phyloP scores from a whole-genome alignment of 1,139 yeast genomes.

The Debaryomycetaceae sp. region DNA sequence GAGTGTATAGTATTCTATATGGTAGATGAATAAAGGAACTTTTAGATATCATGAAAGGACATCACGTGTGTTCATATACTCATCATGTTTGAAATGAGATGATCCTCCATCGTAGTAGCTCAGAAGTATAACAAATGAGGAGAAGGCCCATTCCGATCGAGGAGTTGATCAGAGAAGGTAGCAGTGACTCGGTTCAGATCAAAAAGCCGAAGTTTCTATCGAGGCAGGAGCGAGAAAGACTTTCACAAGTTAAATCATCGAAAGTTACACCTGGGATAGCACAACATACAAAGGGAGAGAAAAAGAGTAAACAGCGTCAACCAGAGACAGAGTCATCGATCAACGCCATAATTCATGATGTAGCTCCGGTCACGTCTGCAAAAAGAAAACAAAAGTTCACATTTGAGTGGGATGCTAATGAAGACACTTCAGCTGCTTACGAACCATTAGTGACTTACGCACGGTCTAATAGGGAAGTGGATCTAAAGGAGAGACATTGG shows the following conservation, averaged over 20 bases:
- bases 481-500: constrained; percentile 57
- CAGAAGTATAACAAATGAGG: constrained; percentile 10
- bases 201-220: constrained; percentile 46
- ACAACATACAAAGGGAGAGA: neutral
- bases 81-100: neutral
- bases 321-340: constrained; percentile 4
- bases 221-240: constrained; percentile 40
- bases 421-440: constrained; percentile 55
- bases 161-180: constrained; percentile 32
- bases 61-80: no score
- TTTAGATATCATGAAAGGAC: no score
- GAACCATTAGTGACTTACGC: constrained; percentile 37
- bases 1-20: neutral
- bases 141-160: constrained; percentile 40
- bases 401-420: constrained; percentile 68
- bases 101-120: neutral
- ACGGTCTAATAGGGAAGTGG: constrained; percentile 11
- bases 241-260: constrained; percentile 17
- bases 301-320: constrained; percentile 1
- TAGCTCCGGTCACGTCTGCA: neutral
- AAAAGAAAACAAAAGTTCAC: constrained; percentile 40
- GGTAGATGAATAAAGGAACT: neutral
- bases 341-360: constrained; percentile 5
- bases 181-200: constrained; percentile 6
- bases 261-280: neutral